phyloP scores from a whole-genome alignment of 495 filamentous ascomycete genomes.

The Xylaria castorea region DNA sequence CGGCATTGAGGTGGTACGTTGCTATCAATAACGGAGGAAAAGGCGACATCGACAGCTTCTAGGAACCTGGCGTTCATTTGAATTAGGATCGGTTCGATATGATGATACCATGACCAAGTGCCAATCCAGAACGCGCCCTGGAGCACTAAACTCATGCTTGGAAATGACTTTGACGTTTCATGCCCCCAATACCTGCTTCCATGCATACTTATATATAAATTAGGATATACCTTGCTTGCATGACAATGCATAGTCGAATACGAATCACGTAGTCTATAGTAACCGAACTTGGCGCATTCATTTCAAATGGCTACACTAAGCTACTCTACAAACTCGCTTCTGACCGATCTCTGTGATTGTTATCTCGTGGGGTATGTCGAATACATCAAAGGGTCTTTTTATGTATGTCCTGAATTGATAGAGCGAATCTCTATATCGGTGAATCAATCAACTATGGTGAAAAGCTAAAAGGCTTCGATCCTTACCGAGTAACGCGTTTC shows the following conservation, averaged over 20 bases:
- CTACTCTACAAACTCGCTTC: not conserved
- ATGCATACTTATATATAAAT: not conserved
- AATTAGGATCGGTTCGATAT: not conserved
- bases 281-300: not conserved
- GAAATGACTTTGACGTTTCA: conserved; percentile 2
- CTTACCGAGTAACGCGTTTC: not conserved
- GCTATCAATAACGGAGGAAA: not conserved
- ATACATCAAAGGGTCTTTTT: not conserved
- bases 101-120: conserved; percentile 1
- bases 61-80: not conserved
- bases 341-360: not conserved
- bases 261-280: not conserved
- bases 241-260: not conserved
- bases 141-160: not conserved
- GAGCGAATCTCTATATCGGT: not conserved
- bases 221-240: not conserved
- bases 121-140: not conserved
- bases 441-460: not conserved
- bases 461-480: not conserved
- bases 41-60: not conserved
- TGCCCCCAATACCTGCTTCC: not conserved
- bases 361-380: not conserved
- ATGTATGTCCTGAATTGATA: not conserved
- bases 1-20: not conserved
- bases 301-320: not conserved